Percentiles rank a stretch among this genome's conserved stretches.
Conservation (phyloP, 2,329 filamentous ascomycete species). For the Orbilia javanica region DNA sequence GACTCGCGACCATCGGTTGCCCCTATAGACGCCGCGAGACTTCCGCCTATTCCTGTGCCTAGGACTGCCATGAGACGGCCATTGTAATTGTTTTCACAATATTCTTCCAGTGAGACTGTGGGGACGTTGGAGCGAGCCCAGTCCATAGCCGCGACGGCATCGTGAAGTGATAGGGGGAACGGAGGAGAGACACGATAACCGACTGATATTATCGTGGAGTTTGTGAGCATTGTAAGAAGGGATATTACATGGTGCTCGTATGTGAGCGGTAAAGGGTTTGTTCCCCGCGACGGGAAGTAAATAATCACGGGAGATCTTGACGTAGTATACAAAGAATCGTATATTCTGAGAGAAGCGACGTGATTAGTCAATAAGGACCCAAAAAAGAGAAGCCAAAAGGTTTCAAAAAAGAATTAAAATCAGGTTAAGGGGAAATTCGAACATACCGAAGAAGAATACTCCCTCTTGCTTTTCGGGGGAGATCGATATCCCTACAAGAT, state of each 20-base stretch:
- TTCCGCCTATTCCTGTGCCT: constrained; percentile 44
- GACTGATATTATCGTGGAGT: constrained; percentile 34
- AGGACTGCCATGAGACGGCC: constrained; percentile 46
- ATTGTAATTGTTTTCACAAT: constrained; percentile 18
- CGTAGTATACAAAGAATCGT: constrained; percentile 11
- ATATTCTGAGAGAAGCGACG: neutral
- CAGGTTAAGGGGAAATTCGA: too few species aligned
- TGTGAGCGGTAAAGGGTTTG: constrained; percentile 10
- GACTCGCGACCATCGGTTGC: constrained; percentile 52
- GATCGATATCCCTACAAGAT: constrained; percentile 19
- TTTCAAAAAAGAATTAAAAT: too few species aligned
- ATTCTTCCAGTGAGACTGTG: constrained; percentile 25
- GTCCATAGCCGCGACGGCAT: constrained; percentile 48
- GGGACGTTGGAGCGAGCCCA: constrained; percentile 34
- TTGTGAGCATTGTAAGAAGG: constrained; percentile 28
- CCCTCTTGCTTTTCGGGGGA: constrained; percentile 33
- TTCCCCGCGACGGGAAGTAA: constrained; percentile 47
- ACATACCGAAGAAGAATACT: constrained; percentile 41
- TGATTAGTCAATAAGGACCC: neutral
- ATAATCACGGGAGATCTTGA: constrained; percentile 38
- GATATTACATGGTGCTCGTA: constrained; percentile 41
- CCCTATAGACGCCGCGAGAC: constrained; percentile 41
- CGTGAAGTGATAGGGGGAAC: constrained; percentile 50
- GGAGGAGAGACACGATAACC: constrained; percentile 48
- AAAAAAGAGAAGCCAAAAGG: neutral